phyloP scores from a whole-genome alignment of 2,329 filamentous ascomycete species.

The Meredithiella fracta region DNA sequence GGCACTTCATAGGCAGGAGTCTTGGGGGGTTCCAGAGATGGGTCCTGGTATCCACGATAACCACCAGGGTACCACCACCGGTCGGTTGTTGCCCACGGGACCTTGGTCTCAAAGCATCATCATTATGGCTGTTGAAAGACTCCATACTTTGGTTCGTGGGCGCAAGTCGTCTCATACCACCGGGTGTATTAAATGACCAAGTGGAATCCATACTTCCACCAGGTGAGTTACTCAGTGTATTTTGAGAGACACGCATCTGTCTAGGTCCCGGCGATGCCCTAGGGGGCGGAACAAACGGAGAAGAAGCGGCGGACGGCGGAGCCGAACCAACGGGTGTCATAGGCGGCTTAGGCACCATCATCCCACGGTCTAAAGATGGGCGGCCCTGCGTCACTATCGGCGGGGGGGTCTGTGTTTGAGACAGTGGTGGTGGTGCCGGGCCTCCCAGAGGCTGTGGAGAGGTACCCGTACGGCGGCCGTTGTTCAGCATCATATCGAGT shows the following conservation, averaged over 20 bases:
- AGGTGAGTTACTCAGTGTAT: constrained; percentile 26
- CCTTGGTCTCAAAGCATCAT: constrained; percentile 35
- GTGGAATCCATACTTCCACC: constrained; percentile 35
- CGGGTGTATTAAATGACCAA: constrained; percentile 24
- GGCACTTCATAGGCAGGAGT: constrained; percentile 24
- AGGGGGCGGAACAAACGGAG: constrained; percentile 22
- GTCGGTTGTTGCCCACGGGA: constrained; percentile 30
- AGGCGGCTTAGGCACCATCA: constrained; percentile 10
- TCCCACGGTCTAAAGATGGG: constrained; percentile 11
- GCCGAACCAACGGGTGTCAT: constrained; percentile 13
- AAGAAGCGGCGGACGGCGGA: constrained; percentile 13
- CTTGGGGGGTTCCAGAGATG: constrained; percentile 15
- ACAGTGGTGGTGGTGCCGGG: constrained; percentile 19
- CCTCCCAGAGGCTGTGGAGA: constrained; percentile 18
- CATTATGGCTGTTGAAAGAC: constrained; percentile 30
- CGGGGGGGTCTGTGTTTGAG: constrained; percentile 5
- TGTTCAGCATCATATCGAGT: constrained; percentile 55
- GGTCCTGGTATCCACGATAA: constrained; percentile 9
- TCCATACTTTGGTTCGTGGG: constrained; percentile 41
- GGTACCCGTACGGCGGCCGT: constrained; percentile 22
- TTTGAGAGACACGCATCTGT: constrained; percentile 16
- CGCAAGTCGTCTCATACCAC: constrained; percentile 30
- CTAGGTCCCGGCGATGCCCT: constrained; percentile 23
- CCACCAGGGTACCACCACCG: constrained; percentile 21
- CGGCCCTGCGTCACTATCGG: constrained; percentile 11